Conservation (phyloP, 768 basidiomycete species). For the Fomitopsis pulvina region DNA sequence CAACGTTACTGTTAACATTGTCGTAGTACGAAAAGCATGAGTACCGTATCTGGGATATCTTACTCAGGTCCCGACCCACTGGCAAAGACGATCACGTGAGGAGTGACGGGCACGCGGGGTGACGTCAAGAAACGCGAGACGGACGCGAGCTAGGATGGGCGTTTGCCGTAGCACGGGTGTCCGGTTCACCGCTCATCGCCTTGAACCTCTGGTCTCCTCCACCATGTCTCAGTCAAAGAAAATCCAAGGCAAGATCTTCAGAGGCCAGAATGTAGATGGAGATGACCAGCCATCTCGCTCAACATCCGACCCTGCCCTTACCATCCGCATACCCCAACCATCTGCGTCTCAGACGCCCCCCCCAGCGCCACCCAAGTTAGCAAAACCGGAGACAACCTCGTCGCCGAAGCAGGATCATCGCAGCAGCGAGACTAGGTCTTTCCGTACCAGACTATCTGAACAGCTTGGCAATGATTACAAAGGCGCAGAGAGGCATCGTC, state of each 20-base stretch:
- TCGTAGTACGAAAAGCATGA: no score
- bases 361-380: conserved; percentile 37
- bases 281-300: conserved; percentile 20
- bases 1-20: no score
- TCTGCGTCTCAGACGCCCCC: conserved; percentile 28
- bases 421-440: conserved; percentile 24
- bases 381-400: conserved; percentile 14
- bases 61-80: not conserved
- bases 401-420: conserved; percentile 9
- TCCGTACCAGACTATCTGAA: conserved; percentile 61
- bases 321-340: conserved; percentile 68
- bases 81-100: not conserved
- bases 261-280: conserved; percentile 29
- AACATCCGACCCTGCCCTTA: conserved; percentile 30
- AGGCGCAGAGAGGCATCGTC: conserved; percentile 76
- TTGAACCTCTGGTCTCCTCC: conserved; percentile 9
- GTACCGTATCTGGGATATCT: no score
- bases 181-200: conserved; percentile 4
- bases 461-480: conserved; percentile 66
- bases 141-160: not conserved
- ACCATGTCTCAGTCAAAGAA: conserved; percentile 50
- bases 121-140: not conserved
- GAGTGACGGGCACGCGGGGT: not conserved
- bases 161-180: conserved; percentile 1
- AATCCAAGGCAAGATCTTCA: conserved; percentile 71